Evolutionary conservation across 768 basidiomycete genomes (phyloP), one percentile per base, ranked within the genome.

Genomic region (Leccinum broughii): DNA sequence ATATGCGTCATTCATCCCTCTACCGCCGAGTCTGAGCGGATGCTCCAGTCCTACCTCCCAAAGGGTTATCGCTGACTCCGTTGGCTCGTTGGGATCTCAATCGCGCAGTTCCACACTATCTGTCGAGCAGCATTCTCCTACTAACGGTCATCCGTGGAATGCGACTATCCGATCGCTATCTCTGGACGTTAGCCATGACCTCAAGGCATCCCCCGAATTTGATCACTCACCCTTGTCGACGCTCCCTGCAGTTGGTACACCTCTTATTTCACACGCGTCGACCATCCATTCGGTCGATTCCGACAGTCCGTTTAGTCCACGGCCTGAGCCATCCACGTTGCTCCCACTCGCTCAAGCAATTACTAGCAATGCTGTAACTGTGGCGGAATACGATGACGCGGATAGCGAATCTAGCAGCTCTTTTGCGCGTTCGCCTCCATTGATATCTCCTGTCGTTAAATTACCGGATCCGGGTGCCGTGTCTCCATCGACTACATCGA

Each of bases 151-250:
- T 4, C 55, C 51, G 6, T 65, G 65, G 63, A 58, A 62, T 32
- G 17, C 17, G 37, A 34, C 55, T 6, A 39, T 61, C 44, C 63
- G 22, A 54, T 51, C 67, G 9, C 24, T 59, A 17, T 56, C 64
- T 55, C 39, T 65, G 13, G 61, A 63, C 9, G 34, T 34, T 37
- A 39, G 17, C 2, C 44, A 61, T 22, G 54, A 66, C 39, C 14
- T 50, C 17, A 66, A 64, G 48, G 53, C 46, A 13, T 67, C 62
- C 9, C 62, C 64, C 24, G 64, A 70, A 3, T 63, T 67, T 32
- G 32, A 75, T 28, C 73, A 72, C 55, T 67, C 72, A 10, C 74
- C 74, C n/a, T 60, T 75, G 46, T 73, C 72, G 24, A 72, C 59
- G 11, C 32, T 74, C 55, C 72, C 72, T 2, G 57, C 61, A 17